These are phyloP conservation scores for Aspergillus sp. DNA, from an alignment of 2,329 filamentous ascomycete genomes.

Conservation along the genomic window DNA sequence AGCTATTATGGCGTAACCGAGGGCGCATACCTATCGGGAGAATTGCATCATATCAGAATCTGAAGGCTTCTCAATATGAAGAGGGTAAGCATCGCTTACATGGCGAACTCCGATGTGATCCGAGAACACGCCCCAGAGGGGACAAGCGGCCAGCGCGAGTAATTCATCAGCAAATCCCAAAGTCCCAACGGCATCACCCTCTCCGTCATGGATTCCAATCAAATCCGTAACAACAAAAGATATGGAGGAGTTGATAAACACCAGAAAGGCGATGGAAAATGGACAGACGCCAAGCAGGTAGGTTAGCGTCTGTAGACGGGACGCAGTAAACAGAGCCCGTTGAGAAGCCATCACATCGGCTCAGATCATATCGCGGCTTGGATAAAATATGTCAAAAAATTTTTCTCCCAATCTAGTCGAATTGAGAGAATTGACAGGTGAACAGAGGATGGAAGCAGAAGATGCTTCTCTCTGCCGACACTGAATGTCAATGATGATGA, in stretches of 20 bases:
- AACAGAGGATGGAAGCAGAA: too few relatives aligned
- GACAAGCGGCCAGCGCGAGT: constrained; percentile 45
- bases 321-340: constrained; percentile 50
- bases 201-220: constrained; percentile 50
- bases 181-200: constrained; percentile 58
- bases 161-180: constrained; percentile 48
- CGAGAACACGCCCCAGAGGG: constrained; percentile 46
- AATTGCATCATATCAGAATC: constrained; percentile 3
- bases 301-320: constrained; percentile 51
- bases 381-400: too few relatives aligned
- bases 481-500: too few relatives aligned
- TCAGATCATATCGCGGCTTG: constrained; percentile 10
- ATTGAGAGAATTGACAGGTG: too few relatives aligned
- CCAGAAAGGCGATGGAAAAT: constrained; percentile 62
- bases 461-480: too few relatives aligned
- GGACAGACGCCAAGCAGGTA: constrained; percentile 60
- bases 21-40: constrained; percentile 49
- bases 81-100: constrained; percentile 25
- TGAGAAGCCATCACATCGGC: constrained; percentile 23
- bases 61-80: neutral
- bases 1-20: constrained; percentile 79
- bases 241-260: constrained; percentile 61
- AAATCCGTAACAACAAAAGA: constrained; percentile 62
- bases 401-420: too few relatives aligned
- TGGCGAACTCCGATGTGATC: constrained; percentile 45